Evolutionary conservation across 2,329 filamentous ascomycete species (phyloP), one percentile per base, ranked within the genome.

Genomic region (Alternaria atra): DNA sequence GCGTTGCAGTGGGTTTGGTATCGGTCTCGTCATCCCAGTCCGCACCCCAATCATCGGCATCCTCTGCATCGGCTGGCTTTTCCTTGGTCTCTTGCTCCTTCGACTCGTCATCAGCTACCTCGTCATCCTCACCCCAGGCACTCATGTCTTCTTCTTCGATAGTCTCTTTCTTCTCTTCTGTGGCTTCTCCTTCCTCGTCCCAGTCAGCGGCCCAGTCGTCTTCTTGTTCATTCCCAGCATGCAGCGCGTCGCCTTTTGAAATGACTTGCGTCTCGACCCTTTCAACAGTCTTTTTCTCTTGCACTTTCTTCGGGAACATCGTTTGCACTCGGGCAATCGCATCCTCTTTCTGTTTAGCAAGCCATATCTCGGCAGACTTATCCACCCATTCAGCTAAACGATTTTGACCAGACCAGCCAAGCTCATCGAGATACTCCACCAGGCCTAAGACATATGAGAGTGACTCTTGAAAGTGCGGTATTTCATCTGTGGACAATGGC

Each of bases 151-250:
- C 82, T 44, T 84, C 82, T 42, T 83, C 80, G 3, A 78, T 67
- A 6, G 77, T 71, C 29, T 65, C 58, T 23, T 69, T 66, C 2
- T 57, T 35, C 30, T 58, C 52, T 25, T 40, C 51, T n/a, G 44
- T 52, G 10, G 60, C 39, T 15, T 66, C 54, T 3, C 74, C 72
- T 23, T 90, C 88, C 2, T 89, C 88, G 23, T 92, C 90, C 59
- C 90, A 89, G 89, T 94, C 97, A 12, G 87, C 90, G 40, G 90
- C 88, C 93, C 94, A 97, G 47, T 93, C 92, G 55, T 84, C 81
- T 4, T 81, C 73, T 30, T 77, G 56, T 23, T 82, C 81, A 13
- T 80, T 77, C 13, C 83, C 84, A 23, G 85, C 80, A 37, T 93
- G 83, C 61, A 90, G 84, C 56, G 87, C 87, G 53, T 91, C 90